Base-by-base conservation (phyloP, 345 rosid genomes). In the Ceriops tagal region DNA sequence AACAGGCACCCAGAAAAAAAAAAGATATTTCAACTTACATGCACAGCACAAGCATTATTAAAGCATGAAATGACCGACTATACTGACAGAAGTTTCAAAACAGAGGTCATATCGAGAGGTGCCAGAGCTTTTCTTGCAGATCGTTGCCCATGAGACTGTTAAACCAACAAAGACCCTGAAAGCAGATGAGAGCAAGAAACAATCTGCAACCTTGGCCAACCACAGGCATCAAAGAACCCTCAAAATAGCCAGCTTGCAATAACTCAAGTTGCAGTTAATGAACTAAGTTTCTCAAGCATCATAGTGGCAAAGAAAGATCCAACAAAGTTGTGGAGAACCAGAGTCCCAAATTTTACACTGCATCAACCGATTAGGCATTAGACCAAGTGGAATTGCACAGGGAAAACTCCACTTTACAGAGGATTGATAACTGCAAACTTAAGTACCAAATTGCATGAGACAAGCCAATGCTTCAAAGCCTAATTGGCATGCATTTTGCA, bases 31-130 rank as follows among this genome's bases (percentile, higher is more conserved):
- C 80, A 74, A 75, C 71, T 75, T 79, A 65, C 77, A 66, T 74
- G 79, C 69, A 78, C 34, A 75, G 67, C 68, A 64, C 65, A 84
- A 82, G 71, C 79, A 77, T 84, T 81, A 81, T 84, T 81, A 70
- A 74, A 81, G 78, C 77, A 76, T 70, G 76, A 77, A 75, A 75
- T 73, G 70, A 77, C 79, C 78, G 75, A 76, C n/a, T 73, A 49
- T 79, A 75, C 71, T 69, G 67, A 65, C 73, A 72, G 72, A 46
- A 6, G 47, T 55, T 67, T 47, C 60, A 72, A 72, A 68, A 77
- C 77, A 71, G 71, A 71, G 79, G 72, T 65, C 77, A 77, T 75
- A 79, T 67, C 72, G 49, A 77, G 78, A 81, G 77, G 74, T 73
- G 67, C 64, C 73, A 61, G 62, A 62, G 78, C 63, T 63, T 69